Base-by-base conservation (phyloP, 768 basidiomycete species). In the Leucosporidium scottii region DNA sequence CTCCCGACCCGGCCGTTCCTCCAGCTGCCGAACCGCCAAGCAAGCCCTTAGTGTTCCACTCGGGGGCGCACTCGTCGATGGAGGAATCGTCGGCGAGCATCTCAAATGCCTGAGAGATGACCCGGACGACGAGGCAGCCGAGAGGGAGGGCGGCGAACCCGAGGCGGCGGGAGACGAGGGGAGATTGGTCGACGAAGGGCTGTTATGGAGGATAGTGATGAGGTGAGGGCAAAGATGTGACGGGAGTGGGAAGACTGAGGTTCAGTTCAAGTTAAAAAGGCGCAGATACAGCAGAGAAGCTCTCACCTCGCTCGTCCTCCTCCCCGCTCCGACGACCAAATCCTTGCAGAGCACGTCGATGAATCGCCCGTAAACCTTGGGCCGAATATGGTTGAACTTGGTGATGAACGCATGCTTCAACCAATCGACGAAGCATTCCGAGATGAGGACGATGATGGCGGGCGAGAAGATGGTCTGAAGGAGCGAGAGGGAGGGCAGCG, bases 351-450 rank as follows among this genome's bases (percentile, higher is more conserved):
- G 83, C 1, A 99, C 91, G 74, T 99, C 96, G 4, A 87, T 90
- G 77, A 91, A 99, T 21, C 94, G 84, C 70, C 92, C 92, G 73
- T 98, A 99, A 3, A 97, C 91, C 0, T 88, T 89, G 0, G 93
- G 91, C 0, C 93, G 86, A 57, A 99, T 93, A 75, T 98, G 94
- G 74, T 99, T 99, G 81, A 98, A 98, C 78, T 99, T 99, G 60
- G 93, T 94, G 74, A 99, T 98, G 80, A 98, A 99, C 15, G 93
- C 94, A 75, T 99, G 96, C 78, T 99, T 99, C 60, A 98, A 82
- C 94, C 94, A 99, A 77, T 99, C 96, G 17, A 99, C 96, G 18
- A 89, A 78, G 84, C 91, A 89, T 78, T 99, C 96, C 3, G 92
- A 94, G 6, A 86, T 75, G 78, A 98, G 82, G 4, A 99, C 96